Percentiles rank a stretch among this genome's conserved stretches.
These are phyloP conservation scores for Tolypocladium tropicale DNA, from an alignment of 2,329 filamentous ascomycete genomes.

Conservation along the genomic window DNA sequence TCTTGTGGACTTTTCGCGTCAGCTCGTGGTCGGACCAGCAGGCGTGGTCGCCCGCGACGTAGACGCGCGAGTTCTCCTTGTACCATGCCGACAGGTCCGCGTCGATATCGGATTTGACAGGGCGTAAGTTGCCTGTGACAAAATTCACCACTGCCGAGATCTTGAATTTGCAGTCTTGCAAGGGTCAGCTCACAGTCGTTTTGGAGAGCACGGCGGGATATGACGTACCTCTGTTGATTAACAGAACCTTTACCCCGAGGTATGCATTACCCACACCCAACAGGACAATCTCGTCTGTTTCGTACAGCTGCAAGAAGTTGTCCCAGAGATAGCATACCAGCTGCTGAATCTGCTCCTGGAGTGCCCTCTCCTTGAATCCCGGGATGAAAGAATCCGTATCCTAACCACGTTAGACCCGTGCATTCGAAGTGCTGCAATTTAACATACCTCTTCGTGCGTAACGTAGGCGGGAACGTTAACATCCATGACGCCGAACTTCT, in stretches of 20 bases:
- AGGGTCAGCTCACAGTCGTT: constrained; percentile 6
- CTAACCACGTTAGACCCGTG: constrained; percentile 13
- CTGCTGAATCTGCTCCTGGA: constrained; percentile 56
- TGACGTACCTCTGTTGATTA: constrained; percentile 63
- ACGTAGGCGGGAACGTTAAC: constrained; percentile 79
- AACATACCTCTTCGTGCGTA: constrained; percentile 47
- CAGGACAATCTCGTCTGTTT: constrained; percentile 66
- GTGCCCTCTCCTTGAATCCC: constrained; percentile 30
- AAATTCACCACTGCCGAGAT: constrained; percentile 72
- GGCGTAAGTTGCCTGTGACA: constrained; percentile 64
- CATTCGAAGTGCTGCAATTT: neutral
- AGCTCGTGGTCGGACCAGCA: constrained; percentile 61
- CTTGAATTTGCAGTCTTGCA: constrained; percentile 50
- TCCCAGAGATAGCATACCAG: constrained; percentile 88
- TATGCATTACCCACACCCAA: constrained; percentile 88
- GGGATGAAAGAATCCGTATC: constrained; percentile 39
- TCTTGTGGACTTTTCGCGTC: constrained; percentile 47
- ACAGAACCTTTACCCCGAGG: constrained; percentile 68
- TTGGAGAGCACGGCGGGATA: neutral
- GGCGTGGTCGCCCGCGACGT: constrained; percentile 62
- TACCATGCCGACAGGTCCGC: constrained; percentile 72
- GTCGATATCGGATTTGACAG: constrained; percentile 70
- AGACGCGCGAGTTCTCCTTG: constrained; percentile 68
- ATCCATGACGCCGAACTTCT: constrained; percentile 78
- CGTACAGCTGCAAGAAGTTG: constrained; percentile 79